Percentiles rank a stretch among this genome's conserved stretches.
Conservation (phyloP, 257 asterid species). For the Nicotiana tabacum region DNA sequence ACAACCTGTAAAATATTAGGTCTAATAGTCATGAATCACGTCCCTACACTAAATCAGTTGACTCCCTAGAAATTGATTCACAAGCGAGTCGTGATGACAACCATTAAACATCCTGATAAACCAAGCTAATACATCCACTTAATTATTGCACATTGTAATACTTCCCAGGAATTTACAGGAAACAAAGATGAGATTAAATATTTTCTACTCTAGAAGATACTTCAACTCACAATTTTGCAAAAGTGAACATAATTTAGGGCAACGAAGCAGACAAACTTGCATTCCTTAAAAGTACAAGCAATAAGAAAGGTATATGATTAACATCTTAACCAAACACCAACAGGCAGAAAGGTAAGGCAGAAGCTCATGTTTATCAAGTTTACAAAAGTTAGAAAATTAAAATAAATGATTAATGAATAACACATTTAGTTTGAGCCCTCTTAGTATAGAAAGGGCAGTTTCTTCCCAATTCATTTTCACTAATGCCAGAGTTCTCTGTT, state of each 20-base stretch:
- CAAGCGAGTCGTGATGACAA: background rate
- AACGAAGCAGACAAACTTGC: background rate
- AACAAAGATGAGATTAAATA: background rate
- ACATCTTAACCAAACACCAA: background rate
- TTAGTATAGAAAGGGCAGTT: no score
- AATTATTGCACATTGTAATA: background rate
- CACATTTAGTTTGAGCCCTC: background rate
- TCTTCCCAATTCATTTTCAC: no score
- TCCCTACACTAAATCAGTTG: background rate
- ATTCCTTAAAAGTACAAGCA: background rate
- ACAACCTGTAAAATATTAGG: background rate
- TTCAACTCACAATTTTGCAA: no score
- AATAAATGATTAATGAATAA: background rate
- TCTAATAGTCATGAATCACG: background rate
- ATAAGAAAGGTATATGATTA: background rate
- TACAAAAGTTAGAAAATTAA: background rate
- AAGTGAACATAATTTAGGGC: no score
- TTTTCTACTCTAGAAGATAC: no score
- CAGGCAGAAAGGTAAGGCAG: background rate
- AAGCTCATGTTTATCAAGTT: no score
- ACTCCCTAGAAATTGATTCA: background rate
- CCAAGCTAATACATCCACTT: background rate
- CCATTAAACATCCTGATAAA: background rate
- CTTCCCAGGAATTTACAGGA: background rate
- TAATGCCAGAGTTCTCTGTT: no score